phyloP scores from a whole-genome alignment of 768 basidiomycete species.

The Boletellus sp. region DNA sequence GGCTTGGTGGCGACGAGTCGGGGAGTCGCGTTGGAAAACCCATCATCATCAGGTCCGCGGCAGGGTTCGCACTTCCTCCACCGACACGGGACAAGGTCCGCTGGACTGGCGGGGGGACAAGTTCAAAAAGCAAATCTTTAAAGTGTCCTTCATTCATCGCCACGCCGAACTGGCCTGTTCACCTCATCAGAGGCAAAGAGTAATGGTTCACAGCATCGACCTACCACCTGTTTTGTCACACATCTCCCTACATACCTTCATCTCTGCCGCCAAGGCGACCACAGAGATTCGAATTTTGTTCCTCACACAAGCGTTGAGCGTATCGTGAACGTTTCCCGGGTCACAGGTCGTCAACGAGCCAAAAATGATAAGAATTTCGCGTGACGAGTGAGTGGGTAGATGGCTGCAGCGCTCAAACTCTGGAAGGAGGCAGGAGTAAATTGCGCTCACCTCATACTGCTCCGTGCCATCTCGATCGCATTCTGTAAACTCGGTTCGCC shows the following conservation, averaged over 20 bases:
- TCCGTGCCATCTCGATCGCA: slow-evolving; percentile 93
- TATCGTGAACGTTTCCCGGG: slow-evolving; percentile 94
- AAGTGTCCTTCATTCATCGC: slow-evolving; percentile 97
- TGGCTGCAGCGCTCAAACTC: slow-evolving; percentile 53
- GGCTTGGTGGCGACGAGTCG: slow-evolving; percentile 71
- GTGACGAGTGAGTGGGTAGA: slow-evolving; percentile 94
- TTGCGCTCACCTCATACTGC: slow-evolving; percentile 75
- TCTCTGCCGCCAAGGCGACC: slow-evolving; percentile 93
- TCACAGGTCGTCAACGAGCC: slow-evolving; percentile 96
- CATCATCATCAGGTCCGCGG: slow-evolving; percentile 97
- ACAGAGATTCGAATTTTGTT: slow-evolving; percentile 89
- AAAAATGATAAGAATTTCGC: slow-evolving; percentile 91
- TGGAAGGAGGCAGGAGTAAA: background rate
- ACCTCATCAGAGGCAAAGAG: slow-evolving; percentile 13
- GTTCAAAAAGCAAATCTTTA: slow-evolving; percentile 92
- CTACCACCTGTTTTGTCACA: slow-evolving; percentile 89
- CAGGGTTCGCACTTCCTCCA: slow-evolving; percentile 50
- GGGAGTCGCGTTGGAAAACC: slow-evolving; percentile 94
- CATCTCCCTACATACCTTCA: slow-evolving; percentile 94
- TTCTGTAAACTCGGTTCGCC: slow-evolving; percentile 98
- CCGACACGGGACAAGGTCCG: slow-evolving; percentile 47
- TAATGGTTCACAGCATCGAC: background rate
- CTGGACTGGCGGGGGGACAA: slow-evolving; percentile 91
- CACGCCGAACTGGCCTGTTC: slow-evolving; percentile 83
- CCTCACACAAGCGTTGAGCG: slow-evolving; percentile 77